These are phyloP conservation scores for Aspergillus sp. DNA, from an alignment of 2,329 filamentous ascomycete genomes.

Conservation along the genomic window DNA sequence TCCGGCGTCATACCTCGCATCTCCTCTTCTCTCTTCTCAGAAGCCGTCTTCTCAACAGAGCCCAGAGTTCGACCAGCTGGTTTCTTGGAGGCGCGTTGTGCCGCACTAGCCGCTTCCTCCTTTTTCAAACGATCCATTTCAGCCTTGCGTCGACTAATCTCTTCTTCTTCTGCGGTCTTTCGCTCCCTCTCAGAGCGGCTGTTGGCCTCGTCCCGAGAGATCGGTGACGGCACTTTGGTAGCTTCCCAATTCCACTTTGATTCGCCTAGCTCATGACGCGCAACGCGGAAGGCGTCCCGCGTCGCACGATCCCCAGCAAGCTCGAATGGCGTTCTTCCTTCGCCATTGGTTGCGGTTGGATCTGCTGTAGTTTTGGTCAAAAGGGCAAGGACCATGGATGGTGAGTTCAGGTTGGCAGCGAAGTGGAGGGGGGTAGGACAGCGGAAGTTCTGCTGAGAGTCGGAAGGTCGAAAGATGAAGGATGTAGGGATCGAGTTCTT, in stretches of 20 bases:
- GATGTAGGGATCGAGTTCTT: constrained; percentile 70
- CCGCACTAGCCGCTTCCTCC: constrained; percentile 55
- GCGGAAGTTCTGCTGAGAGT: constrained; percentile 70
- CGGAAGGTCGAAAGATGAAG: constrained; percentile 73
- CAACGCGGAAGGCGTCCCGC: constrained; percentile 87
- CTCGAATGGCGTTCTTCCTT: constrained; percentile 85
- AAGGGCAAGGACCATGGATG: constrained; percentile 74
- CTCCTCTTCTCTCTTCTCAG: constrained; percentile 82
- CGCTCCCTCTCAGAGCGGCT: constrained; percentile 69
- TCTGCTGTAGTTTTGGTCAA: constrained; percentile 74
- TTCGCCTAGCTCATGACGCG: constrained; percentile 79
- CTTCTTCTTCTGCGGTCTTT: constrained; percentile 66
- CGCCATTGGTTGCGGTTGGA: constrained; percentile 68
- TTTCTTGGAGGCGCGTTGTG: constrained; percentile 52
- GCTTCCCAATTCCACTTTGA: constrained; percentile 74
- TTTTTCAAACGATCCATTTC: constrained; percentile 72
- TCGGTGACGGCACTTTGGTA: constrained; percentile 69
- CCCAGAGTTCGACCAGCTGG: constrained; percentile 58
- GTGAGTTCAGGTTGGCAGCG: constrained; percentile 76
- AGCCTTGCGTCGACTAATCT: constrained; percentile 67
- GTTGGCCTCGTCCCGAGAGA: constrained; percentile 72
- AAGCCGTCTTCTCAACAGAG: constrained; percentile 68
- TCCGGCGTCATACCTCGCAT: constrained; percentile 81
- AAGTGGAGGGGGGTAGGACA: constrained; percentile 83
- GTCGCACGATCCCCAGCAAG: constrained; percentile 82